phyloP scores from a whole-genome alignment of 2,329 filamentous ascomycete genomes.

The Diaporthe destruens region DNA sequence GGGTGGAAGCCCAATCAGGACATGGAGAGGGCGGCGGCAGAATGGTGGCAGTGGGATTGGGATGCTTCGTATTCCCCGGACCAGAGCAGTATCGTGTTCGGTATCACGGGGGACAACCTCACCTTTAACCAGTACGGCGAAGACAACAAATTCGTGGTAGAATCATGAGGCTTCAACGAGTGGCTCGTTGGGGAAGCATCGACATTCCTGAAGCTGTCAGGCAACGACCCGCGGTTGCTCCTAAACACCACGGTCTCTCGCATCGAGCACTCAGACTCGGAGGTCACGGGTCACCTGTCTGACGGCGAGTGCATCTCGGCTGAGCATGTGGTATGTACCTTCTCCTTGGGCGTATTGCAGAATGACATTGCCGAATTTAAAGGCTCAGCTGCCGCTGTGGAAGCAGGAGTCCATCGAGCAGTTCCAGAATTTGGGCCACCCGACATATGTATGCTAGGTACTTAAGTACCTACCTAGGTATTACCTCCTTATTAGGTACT shows the following conservation, averaged over 20 bases:
- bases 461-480: no score
- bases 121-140: slow-evolving; percentile 74
- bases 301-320: slow-evolving; percentile 70
- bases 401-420: slow-evolving; percentile 73
- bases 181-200: slow-evolving; percentile 69
- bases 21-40: slow-evolving; percentile 68
- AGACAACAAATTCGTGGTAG: slow-evolving; percentile 71
- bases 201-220: slow-evolving; percentile 61
- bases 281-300: slow-evolving; percentile 65
- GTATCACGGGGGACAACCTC: slow-evolving; percentile 68
- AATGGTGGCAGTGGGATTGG: slow-evolving; percentile 71
- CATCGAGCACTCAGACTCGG: slow-evolving; percentile 64
- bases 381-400: slow-evolving; percentile 71
- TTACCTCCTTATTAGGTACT: no score
- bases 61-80: slow-evolving; percentile 71
- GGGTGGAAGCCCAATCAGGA: slow-evolving; percentile 73
- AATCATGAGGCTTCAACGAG: slow-evolving; percentile 71
- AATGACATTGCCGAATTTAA: slow-evolving; percentile 69
- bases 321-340: slow-evolving; percentile 74
- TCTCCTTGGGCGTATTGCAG: slow-evolving; percentile 77
- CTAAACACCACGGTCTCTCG: slow-evolving; percentile 69
- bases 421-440: no score
- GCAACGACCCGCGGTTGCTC: slow-evolving; percentile 67
- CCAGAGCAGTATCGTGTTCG: slow-evolving; percentile 66
- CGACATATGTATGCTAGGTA: no score